Evolutionary conservation across 2,329 filamentous ascomycete genomes (phyloP).

Genomic region (Dryadomyces quercivorus): DNA sequence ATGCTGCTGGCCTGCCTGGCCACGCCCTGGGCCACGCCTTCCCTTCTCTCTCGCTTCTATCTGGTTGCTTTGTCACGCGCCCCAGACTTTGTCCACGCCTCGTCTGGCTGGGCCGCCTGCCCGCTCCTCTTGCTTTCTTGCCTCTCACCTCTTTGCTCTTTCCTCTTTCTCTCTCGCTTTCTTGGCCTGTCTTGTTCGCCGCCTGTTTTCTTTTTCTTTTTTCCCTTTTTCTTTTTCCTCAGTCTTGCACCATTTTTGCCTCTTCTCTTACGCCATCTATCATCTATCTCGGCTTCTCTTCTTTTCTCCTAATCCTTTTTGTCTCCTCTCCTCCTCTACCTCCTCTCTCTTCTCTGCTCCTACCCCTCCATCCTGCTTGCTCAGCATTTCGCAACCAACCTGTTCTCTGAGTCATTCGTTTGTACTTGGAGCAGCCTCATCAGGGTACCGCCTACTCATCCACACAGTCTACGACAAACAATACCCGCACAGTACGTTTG

Average conservation of each 20-base stretch:
- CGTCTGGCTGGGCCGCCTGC: too few species aligned
- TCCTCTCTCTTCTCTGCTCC: background rate
- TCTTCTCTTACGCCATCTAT: too few species aligned
- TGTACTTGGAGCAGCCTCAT: constrained; percentile 8
- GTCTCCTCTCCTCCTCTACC: background rate
- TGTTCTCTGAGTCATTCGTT: constrained; percentile 12
- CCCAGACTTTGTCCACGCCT: too few species aligned
- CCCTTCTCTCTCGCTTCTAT: background rate
- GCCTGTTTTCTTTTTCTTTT: background rate
- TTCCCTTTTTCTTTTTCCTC: background rate
- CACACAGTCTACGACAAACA: background rate
- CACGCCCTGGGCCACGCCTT: background rate
- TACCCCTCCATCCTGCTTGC: background rate
- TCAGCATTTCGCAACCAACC: background rate
- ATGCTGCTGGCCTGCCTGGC: background rate
- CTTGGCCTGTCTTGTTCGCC: background rate
- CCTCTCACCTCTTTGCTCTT: too few species aligned
- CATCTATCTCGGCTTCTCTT: background rate
- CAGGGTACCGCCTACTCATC: background rate
- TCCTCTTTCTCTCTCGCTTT: too few species aligned
- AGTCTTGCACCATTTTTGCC: background rate
- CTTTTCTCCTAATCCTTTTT: background rate
- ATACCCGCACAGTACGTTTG: background rate
- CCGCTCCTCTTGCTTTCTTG: too few species aligned
- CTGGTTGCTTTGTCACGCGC: too few species aligned